A percentile compares a stretch with the other conserved stretches of the same genome.
Conservation (phyloP, 257 asterid genomes). For the Solanum pimpinellifolium region DNA sequence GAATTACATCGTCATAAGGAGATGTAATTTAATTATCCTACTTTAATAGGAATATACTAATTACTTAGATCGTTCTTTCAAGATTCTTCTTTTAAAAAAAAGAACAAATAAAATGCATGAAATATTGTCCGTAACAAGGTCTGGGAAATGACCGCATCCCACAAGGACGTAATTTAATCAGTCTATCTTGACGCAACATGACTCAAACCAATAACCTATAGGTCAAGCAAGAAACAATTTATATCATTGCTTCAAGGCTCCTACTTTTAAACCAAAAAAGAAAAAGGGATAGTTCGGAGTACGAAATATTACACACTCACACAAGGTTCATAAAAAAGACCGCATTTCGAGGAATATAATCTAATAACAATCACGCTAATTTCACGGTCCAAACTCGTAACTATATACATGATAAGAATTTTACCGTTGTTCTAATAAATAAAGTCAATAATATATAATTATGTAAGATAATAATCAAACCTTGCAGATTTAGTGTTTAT, state of each 20-base stretch:
- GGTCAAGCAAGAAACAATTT: too few relatives aligned
- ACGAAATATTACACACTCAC: background rate
- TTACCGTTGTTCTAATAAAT: background rate
- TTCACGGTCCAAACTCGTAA: fast-evolving
- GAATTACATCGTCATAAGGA: background rate
- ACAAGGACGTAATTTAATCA: background rate
- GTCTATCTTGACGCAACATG: background rate
- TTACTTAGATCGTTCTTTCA: background rate
- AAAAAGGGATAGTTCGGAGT: background rate
- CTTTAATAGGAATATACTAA: background rate
- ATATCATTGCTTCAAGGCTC: too few relatives aligned
- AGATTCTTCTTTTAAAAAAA: background rate
- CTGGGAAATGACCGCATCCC: background rate
- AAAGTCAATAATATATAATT: background rate
- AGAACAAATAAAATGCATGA: background rate
- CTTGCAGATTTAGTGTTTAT: conserved; percentile 47
- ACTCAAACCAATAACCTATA: too few relatives aligned
- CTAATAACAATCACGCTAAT: background rate
- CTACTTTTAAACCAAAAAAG: too few relatives aligned
- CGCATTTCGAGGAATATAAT: background rate
- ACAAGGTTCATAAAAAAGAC: background rate
- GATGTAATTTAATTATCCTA: background rate
- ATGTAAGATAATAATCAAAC: conserved; percentile 8
- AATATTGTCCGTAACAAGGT: background rate
- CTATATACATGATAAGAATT: background rate